phyloP scores from a whole-genome alignment of 768 basidiomycete genomes.

The Macrolepiota dolichaula region DNA sequence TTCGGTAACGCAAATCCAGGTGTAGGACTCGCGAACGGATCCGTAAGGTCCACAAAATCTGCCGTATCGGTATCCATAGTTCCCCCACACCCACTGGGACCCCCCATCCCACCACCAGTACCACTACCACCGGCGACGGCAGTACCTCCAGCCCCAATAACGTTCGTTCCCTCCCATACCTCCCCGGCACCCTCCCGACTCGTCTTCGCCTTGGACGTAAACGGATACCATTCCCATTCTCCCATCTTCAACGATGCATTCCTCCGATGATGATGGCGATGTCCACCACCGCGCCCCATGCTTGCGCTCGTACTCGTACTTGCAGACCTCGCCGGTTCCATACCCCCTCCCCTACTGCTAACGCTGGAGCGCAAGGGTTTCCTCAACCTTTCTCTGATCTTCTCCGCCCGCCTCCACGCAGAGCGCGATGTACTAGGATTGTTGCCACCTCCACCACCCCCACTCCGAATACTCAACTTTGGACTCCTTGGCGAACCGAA shows the following conservation, averaged over 20 bases:
- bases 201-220: background rate
- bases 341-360: background rate
- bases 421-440: background rate
- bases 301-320: background rate
- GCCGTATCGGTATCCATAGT: background rate
- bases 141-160: no score
- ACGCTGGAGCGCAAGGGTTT: background rate
- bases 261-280: conserved; percentile 4
- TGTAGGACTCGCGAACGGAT: conserved; percentile 11
- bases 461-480: no score
- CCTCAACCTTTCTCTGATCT: conserved; percentile 5
- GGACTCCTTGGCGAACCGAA: background rate
- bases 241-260: conserved; percentile 2
- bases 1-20: conserved; percentile 7
- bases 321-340: background rate
- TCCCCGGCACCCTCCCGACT: background rate
- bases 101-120: background rate
- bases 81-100: background rate
- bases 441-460: no score
- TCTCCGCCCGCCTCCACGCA: conserved; percentile 3
- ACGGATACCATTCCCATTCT: conserved; percentile 4
- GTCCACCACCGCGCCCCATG: no score
- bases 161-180: background rate
- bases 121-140: background rate
- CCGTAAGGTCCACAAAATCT: conserved; percentile 10